Evolutionary conservation across 257 asterid genomes (phyloP).

Genomic region (Solanum sejunctum): DNA sequence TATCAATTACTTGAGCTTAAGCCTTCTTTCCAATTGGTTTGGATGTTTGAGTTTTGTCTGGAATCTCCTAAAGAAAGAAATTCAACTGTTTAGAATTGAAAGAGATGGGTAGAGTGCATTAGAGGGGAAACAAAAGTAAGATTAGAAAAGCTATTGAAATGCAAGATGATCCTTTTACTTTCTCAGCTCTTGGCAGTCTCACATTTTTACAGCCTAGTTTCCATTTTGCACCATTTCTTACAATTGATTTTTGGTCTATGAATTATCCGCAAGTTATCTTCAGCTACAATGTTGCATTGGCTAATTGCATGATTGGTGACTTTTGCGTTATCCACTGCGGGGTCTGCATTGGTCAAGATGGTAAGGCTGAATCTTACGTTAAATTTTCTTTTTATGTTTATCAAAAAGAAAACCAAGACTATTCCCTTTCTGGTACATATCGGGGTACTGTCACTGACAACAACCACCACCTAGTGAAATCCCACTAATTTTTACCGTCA

Average conservation of each 20-base stretch:
- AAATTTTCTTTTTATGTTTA: background rate
- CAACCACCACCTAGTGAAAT: too few relatives aligned
- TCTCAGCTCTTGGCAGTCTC: background rate
- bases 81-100: background rate
- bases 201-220: background rate
- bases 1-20: background rate
- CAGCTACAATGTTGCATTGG: slow-evolving; percentile 71
- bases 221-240: background rate
- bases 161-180: background rate
- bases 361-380: slow-evolving; percentile 21
- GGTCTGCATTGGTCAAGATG: slow-evolving; percentile 93
- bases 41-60: background rate
- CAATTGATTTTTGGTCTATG: background rate
- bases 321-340: slow-evolving; percentile 69
- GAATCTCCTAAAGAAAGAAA: background rate
- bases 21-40: background rate
- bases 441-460: background rate
- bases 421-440: background rate
- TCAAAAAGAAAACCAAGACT: background rate
- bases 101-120: background rate
- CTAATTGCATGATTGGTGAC: slow-evolving; percentile 71
- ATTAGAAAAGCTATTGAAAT: background rate
- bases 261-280: background rate
- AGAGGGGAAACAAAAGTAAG: background rate
- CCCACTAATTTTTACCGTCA: too few relatives aligned